Evolutionary conservation across 1,139 yeast genomes (phyloP).

Genomic region (Hyphopichia burtonii): DNA sequence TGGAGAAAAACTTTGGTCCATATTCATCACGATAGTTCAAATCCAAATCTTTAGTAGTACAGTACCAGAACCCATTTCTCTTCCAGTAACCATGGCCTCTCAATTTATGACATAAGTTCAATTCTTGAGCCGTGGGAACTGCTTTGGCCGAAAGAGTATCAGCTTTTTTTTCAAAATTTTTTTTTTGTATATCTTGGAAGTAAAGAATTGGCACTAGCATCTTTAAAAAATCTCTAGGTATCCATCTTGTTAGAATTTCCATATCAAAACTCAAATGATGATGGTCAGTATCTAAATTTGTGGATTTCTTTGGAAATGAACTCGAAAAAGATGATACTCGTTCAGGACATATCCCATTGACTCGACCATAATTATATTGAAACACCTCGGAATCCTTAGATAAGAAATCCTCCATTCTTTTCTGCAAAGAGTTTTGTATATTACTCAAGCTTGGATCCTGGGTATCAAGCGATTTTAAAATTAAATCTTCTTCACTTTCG

Average conservation of each 20-base stretch:
- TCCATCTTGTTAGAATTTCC: slow-evolving; percentile 30
- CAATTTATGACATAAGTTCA: slow-evolving; percentile 21
- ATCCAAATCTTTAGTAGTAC: slow-evolving; percentile 14
- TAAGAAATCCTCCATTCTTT: slow-evolving; percentile 7
- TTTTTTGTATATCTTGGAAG: slow-evolving; percentile 19
- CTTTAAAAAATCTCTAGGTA: slow-evolving; percentile 23
- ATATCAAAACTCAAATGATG: slow-evolving; percentile 29
- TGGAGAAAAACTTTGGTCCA: slow-evolving; percentile 14
- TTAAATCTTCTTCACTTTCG: slow-evolving; percentile 13
- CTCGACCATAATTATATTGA: slow-evolving; percentile 14
- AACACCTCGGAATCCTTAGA: slow-evolving; percentile 24
- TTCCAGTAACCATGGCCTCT: slow-evolving; percentile 30
- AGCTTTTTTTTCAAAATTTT: slow-evolving; percentile 12
- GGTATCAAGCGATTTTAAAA: slow-evolving; percentile 5
- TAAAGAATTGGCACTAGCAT: slow-evolving; percentile 25
- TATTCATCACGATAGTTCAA: slow-evolving; percentile 9
- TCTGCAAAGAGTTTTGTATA: background rate
- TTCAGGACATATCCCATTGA: slow-evolving; percentile 25
- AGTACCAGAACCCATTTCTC: slow-evolving; percentile 33
- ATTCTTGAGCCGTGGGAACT: slow-evolving; percentile 34
- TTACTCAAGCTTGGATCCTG: background rate
- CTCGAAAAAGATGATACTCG: slow-evolving; percentile 27
- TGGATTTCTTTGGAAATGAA: slow-evolving; percentile 34
- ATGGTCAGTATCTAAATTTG: slow-evolving; percentile 34
- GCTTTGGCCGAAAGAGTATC: slow-evolving; percentile 24